These are phyloP conservation scores for Adansonia rubrostipa DNA, from an alignment of 441 rosid species.

Conservation along the genomic window DNA sequence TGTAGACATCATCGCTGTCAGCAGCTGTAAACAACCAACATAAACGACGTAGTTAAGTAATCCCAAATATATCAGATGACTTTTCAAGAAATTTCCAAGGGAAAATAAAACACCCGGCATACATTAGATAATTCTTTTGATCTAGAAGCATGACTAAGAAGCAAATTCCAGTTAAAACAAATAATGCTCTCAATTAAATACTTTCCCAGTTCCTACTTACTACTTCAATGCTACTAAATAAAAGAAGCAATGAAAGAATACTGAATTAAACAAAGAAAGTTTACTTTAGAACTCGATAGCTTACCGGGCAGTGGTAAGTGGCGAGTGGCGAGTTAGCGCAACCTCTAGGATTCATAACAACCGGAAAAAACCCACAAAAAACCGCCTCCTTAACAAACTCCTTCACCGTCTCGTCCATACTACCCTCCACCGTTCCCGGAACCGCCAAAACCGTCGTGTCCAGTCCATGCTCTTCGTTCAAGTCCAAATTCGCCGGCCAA, in stretches of 20 bases:
- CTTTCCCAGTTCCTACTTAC: neutral
- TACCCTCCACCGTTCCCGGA: conserved; percentile 84
- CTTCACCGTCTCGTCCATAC: conserved; percentile 59
- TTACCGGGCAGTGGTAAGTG: conserved; percentile 86
- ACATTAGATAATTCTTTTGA: conserved; percentile 21
- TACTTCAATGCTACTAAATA: neutral
- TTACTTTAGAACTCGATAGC: conserved; percentile 23
- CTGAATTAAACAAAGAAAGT: neutral
- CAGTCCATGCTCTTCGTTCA: conserved; percentile 78
- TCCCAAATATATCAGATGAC: conserved; percentile 35
- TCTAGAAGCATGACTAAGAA: conserved; percentile 10
- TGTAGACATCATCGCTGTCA: conserved; percentile 93
- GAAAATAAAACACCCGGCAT: neutral
- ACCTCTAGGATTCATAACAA: conserved; percentile 97
- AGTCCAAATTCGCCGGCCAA: conserved; percentile 84
- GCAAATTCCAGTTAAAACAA: neutral
- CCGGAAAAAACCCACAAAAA: conserved; percentile 72
- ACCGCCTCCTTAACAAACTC: conserved; percentile 68
- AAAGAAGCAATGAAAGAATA: neutral
- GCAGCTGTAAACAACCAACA: conserved; percentile 98
- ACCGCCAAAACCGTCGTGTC: conserved; percentile 82
- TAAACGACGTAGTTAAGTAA: conserved; percentile 41
- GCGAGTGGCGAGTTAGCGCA: conserved; percentile 95
- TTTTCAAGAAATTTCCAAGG: conserved; percentile 17
- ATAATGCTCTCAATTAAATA: conserved; percentile 5